Conservation (phyloP, 805 yeast genomes). For the Zygotorulaspora danielsina region DNA sequence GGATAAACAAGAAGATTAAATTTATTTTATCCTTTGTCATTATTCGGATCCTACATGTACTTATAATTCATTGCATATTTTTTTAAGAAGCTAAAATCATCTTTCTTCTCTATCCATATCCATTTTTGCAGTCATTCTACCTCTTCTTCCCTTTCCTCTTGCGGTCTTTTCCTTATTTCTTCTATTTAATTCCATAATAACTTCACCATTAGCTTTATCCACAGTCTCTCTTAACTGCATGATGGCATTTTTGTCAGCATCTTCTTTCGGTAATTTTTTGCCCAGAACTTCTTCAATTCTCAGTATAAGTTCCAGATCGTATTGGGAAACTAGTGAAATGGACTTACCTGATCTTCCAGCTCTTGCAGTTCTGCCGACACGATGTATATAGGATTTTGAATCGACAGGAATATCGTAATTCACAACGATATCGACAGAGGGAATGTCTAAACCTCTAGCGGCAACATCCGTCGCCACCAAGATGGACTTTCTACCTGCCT, state of each 20-base stretch:
- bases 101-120: constrained; percentile 47
- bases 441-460: constrained; percentile 85
- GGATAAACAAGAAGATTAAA: no score
- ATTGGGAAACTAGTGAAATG: constrained; percentile 85
- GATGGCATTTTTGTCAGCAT: constrained; percentile 71
- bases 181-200: constrained; percentile 69
- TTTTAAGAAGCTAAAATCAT: constrained; percentile 12
- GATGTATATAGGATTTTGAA: constrained; percentile 76
- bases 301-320: constrained; percentile 82
- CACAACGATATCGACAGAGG: constrained; percentile 70
- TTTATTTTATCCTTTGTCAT: background rate
- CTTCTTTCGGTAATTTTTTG: constrained; percentile 81
- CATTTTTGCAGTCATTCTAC: constrained; percentile 40
- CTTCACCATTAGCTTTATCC: constrained; percentile 87
- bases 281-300: constrained; percentile 83
- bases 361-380: constrained; percentile 95
- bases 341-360: constrained; percentile 90
- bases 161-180: constrained; percentile 52
- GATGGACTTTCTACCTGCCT: constrained; percentile 63
- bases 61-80: background rate
- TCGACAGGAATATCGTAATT: constrained; percentile 81
- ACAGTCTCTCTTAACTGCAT: constrained; percentile 78
- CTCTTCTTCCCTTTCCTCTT: constrained; percentile 39
- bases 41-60: background rate
- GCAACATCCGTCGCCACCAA: constrained; percentile 83